Conservation (phyloP, 345 rosid genomes). For the Triadica sebifera region DNA sequence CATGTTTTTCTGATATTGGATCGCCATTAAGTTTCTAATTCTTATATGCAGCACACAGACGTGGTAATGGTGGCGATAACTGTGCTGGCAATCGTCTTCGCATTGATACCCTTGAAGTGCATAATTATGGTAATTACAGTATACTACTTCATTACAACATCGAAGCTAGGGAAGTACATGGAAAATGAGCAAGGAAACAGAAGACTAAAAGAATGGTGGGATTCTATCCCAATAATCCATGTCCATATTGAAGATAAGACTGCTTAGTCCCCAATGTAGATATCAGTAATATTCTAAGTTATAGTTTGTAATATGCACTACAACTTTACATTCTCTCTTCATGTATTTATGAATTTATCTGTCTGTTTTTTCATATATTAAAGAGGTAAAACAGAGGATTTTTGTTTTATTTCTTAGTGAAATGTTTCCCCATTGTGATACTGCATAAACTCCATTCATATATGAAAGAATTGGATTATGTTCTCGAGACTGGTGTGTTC, state of each 20-base stretch:
- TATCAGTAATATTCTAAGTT: neutral
- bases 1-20: neutral
- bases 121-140: constrained; percentile 40
- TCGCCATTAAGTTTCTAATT: neutral
- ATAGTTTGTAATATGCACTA: neutral
- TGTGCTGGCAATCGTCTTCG: constrained; percentile 49
- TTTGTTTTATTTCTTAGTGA: neutral
- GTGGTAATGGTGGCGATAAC: constrained; percentile 43
- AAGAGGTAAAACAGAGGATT: neutral
- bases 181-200: constrained; percentile 54
- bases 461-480: too few species aligned
- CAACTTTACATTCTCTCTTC: too few species aligned
- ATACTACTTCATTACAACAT: constrained; percentile 43
- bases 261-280: constrained; percentile 7
- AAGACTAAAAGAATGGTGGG: constrained; percentile 89
- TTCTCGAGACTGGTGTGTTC: too few species aligned
- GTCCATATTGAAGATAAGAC: constrained; percentile 45
- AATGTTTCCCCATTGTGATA: neutral
- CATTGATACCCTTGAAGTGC: constrained; percentile 54
- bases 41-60: constrained; percentile 61
- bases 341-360: too few species aligned
- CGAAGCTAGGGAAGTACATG: constrained; percentile 43
- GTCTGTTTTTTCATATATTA: too few species aligned
- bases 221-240: constrained; percentile 66
- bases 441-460: too few species aligned